Conservation (phyloP, 371 early-diverging fungal species). For the Parasitella parasitica region DNA sequence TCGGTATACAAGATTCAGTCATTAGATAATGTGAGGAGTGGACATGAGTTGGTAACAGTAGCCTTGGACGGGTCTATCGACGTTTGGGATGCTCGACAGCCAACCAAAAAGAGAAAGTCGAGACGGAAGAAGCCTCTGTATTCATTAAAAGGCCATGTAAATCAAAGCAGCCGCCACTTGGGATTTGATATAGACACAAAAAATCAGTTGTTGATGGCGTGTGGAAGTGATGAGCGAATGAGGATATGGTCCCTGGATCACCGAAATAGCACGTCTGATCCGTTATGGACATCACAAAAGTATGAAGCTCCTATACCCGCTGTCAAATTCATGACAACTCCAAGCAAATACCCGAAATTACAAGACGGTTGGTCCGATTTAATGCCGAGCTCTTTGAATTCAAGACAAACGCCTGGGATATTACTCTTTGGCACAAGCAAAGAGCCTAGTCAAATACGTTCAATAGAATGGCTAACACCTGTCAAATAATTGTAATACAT, state of each 20-base stretch:
- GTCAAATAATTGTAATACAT: not conserved
- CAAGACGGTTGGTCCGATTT: constrained; percentile 15
- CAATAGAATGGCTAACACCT: constrained; percentile 16
- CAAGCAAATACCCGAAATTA: not conserved
- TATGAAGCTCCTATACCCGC: constrained; percentile 20
- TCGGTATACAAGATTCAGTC: constrained; percentile 21
- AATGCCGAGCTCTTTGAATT: not conserved
- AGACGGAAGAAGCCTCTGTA: constrained; percentile 6
- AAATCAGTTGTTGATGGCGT: constrained; percentile 13
- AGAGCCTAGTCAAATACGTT: not conserved
- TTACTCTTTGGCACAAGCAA: constrained; percentile 8
- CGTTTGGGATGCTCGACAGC: constrained; percentile 29
- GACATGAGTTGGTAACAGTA: constrained; percentile 11
- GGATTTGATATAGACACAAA: constrained; percentile 24
- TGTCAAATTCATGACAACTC: constrained; percentile 10
- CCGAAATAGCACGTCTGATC: not conserved
- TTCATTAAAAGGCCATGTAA: constrained; percentile 22
- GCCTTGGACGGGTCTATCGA: constrained; percentile 24
- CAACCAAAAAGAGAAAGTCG: not conserved
- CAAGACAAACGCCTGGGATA: constrained; percentile 4
- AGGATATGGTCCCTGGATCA: constrained; percentile 29
- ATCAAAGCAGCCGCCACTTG: constrained; percentile 11
- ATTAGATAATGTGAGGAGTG: constrained; percentile 6
- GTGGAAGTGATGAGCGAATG: constrained; percentile 23
- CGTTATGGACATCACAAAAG: constrained; percentile 25